These are phyloP conservation scores for Leishmania arabica DNA, from an alignment of 208 protist genomes.

Conservation along the genomic window DNA sequence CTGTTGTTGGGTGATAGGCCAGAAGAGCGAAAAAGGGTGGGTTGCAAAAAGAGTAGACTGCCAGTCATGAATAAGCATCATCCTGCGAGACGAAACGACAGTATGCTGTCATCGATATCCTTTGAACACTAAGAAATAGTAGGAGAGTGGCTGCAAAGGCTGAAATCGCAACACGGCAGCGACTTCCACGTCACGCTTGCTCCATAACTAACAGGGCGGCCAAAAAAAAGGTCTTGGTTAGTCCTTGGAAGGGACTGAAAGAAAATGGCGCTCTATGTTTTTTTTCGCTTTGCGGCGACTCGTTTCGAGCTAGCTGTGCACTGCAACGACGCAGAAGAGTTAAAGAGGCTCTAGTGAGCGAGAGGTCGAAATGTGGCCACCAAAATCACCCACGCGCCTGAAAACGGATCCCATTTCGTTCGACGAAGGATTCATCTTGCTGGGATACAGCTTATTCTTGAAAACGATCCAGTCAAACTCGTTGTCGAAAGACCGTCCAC, in stretches of 20 bases:
- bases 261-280: not conserved
- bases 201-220: not conserved
- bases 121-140: not conserved
- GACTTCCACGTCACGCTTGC: not conserved
- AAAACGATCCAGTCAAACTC: slow-evolving; percentile 86
- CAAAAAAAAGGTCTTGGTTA: not conserved
- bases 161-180: not conserved
- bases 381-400: slow-evolving; percentile 78
- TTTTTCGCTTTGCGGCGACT: not conserved
- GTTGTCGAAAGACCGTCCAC: slow-evolving; percentile 78
- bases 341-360: slow-evolving; percentile 64
- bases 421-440: slow-evolving; percentile 79
- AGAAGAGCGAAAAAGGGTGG: not conserved
- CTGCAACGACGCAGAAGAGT: slow-evolving; percentile 12
- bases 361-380: slow-evolving; percentile 75
- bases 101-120: no score
- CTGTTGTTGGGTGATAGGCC: not conserved
- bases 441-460: slow-evolving; percentile 81
- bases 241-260: not conserved
- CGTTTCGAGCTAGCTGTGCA: not conserved
- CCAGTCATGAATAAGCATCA: not conserved
- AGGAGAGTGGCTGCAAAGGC: not conserved
- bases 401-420: slow-evolving; percentile 91
- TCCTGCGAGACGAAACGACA: not conserved
- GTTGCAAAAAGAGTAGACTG: not conserved